Evolutionary conservation across 192 early-diverging fungal genomes (phyloP), one percentile per base, ranked within the genome.

Genomic region (Borealophlyctis nickersoniae): DNA sequence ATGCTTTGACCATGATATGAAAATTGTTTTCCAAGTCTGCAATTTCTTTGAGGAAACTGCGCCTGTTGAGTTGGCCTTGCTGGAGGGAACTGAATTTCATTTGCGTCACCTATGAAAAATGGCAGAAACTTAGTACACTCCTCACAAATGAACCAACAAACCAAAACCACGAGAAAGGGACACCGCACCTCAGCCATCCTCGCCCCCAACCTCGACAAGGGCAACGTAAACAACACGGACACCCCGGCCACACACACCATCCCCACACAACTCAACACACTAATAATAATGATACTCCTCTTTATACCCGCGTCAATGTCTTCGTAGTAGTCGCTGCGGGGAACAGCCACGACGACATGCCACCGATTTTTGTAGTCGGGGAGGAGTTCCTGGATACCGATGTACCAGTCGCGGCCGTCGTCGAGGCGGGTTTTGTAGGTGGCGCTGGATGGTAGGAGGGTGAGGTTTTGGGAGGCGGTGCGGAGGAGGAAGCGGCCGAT

Each of bases 1-100:
- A 62, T 48, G 60, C 60, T 31, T 62, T 39, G 5, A 62, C 60
- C 60, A 62, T 62, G 45, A 51, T 50, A 13, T 62, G 60, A 30
- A 62, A 62, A 24, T 4, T 62, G 24, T 62, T 7, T 23, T 62
- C 60, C 60, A 62, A 4, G 2, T 2, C 3, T 2, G 45, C 36
- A 22, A 62, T 62, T 32, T 62, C 60, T 2, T 22, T 2, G 3
- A 62, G 22, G 45, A 50, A 50, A 49, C 24, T 49, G 2, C 60
- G 2, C 3, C 24, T 5, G 29, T 48, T 28, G 48, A 62, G 30
- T 1, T 14, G 13, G 2, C 4, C 23, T 14, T 51, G 22, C 4
- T 49, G 5, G 3, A 62, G 60, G 24, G 45, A 3, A 32, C 48
- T 50, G 30, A 62, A 62, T 4, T 29, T 49, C 60, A 62, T 62